Conservation (phyloP, 345 rosid genomes). For the Chamaenerion angustifolium region DNA sequence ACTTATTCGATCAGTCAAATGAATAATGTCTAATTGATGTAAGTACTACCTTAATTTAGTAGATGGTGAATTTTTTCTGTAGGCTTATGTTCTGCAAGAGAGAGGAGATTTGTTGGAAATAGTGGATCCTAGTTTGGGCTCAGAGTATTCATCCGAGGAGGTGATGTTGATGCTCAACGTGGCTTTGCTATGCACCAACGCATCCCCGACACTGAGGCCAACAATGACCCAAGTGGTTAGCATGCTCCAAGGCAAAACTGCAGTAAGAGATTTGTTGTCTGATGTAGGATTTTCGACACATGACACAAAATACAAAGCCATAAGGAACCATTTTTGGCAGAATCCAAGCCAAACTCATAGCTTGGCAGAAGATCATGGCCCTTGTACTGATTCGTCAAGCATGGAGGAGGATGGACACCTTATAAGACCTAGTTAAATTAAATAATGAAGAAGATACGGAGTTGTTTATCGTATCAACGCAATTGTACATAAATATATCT, state of each 20-base stretch:
- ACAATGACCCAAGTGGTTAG: conserved; percentile 83
- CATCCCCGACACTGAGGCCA: conserved; percentile 78
- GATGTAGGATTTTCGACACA: conserved; percentile 54
- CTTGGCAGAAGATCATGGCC: conserved; percentile 19
- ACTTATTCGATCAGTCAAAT: neutral
- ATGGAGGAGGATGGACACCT: conserved; percentile 8
- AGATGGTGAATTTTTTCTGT: too few relatives aligned
- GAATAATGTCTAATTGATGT: too few relatives aligned
- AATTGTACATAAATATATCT: too few relatives aligned
- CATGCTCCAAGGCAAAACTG: conserved; percentile 65
- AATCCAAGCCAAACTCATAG: conserved; percentile 38
- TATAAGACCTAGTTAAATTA: too few relatives aligned
- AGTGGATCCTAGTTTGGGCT: conserved; percentile 45
- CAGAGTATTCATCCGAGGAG: conserved; percentile 47
- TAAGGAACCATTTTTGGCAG: conserved; percentile 81
- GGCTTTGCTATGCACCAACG: conserved; percentile 67
- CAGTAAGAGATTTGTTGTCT: conserved; percentile 53
- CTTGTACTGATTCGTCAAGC: conserved; percentile 19
- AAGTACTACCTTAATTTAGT: too few relatives aligned
- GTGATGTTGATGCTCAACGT: conserved; percentile 66
- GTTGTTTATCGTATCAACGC: too few relatives aligned
- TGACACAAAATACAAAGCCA: conserved; percentile 48
- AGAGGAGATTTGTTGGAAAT: conserved; percentile 45
- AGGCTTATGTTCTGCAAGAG: conserved; percentile 75
- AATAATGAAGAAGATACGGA: too few relatives aligned